Base-by-base conservation (phyloP, 108 stramenopile genomes). In the Cylindrotheca fusiformis region DNA sequence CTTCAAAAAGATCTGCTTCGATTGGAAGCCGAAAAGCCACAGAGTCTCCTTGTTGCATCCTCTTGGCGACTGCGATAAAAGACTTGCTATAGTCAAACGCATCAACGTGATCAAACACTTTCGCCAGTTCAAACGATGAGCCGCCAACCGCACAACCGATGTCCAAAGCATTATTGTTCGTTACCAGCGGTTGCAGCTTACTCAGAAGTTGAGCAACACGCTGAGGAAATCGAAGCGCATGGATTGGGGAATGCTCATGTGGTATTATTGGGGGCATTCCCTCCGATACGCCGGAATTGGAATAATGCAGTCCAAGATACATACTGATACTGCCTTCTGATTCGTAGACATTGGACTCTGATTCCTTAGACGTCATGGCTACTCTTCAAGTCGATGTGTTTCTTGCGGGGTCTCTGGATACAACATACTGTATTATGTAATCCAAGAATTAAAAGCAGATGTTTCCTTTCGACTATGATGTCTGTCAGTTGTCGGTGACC, bases 101-200 rank as follows among this genome's bases (percentile, higher is more conserved):
- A 52, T 91, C 85, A 0, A 96, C 95, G 47, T 83, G 75, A 26
- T 87, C 81, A 62, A 90, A 95, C 24, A 60, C 22, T 54, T 70
- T 75, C 0, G 94, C 91, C 32, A 95, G 79, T 50, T 85, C 82
- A 47, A 95, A 89, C 2, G 90, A 79, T 18, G 81, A 59, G 17
- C 94, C 95, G 17, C 95, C 95, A 5, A 94, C 94, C 12, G 94
- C 86, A 69, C 95, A 95, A 32, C 94, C 94, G 29, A 96, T 66
- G 66, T 95, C 94, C 29, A 96, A 54, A 28, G 82, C 81, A 22
- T 56, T 56, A 53, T 65, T 78, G 46, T 62, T 67, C 6, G 22
- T 75, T 53, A 22, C 59, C 54, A 50, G 60, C 25, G 79, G 85
- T 28, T 74, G 49, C 23, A 81, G 71, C 23, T 56, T 65, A 27